Conservation (phyloP, 176 grass and related monocot species). For the Rhipidocladum racemiflorum region DNA sequence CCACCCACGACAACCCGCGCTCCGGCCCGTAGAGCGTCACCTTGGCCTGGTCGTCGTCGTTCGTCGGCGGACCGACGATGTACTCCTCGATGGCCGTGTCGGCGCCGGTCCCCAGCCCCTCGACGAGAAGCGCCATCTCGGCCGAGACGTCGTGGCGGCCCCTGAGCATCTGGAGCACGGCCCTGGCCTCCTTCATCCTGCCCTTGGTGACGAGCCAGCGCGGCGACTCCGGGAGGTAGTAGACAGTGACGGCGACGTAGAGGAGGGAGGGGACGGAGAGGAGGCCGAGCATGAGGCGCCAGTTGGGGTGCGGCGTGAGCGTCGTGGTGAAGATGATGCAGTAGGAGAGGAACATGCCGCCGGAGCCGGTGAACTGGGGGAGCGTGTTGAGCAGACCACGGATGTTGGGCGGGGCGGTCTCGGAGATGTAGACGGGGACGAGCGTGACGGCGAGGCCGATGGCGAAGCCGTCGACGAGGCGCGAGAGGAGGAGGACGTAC, state of each 20-base stretch:
- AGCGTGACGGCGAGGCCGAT: conserved; percentile 72
- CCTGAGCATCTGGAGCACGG: too few species aligned
- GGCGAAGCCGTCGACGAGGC: conserved; percentile 74
- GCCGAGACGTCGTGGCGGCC: too few species aligned
- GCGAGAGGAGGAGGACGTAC: conserved; percentile 55
- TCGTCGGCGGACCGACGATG: too few species aligned
- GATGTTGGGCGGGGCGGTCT: conserved; percentile 78
- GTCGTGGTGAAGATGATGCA: conserved; percentile 82
- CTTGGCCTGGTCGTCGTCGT: too few species aligned
- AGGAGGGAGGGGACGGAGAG: conserved; percentile 48
- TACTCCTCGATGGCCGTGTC: too few species aligned
- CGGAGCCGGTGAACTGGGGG: conserved; percentile 70
- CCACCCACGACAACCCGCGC: too few species aligned
- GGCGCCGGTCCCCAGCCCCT: too few species aligned
- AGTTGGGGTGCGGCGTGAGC: conserved; percentile 51
- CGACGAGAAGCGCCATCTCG: too few species aligned
- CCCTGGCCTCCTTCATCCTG: conserved; percentile 60
- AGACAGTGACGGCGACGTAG: conserved; percentile 50
- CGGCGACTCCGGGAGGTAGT: conserved; percentile 68
- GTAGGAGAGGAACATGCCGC: conserved; percentile 80
- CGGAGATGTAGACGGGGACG: conserved; percentile 85
- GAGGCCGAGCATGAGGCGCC: conserved; percentile 76
- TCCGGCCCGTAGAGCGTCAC: too few species aligned
- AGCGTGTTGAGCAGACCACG: conserved; percentile 74
- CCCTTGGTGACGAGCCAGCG: conserved; percentile 92